Percentiles rank a stretch among this genome's conserved stretches.
phyloP scores from a whole-genome alignment of 805 yeast genomes.

The Candida nitratophila region DNA sequence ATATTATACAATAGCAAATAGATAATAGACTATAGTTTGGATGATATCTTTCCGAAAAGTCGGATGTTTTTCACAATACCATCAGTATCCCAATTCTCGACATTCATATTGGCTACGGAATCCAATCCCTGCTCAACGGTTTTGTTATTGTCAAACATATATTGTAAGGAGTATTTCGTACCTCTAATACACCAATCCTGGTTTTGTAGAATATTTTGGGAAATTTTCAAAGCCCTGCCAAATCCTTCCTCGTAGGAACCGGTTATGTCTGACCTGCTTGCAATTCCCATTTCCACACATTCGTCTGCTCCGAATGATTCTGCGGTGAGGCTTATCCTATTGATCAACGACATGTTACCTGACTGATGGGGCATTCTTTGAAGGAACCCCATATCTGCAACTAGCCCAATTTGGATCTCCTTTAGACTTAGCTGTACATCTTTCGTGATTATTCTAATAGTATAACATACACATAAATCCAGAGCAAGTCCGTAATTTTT shows the following conservation, averaged over 20 bases:
- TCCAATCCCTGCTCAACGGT: conserved; percentile 38
- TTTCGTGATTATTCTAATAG: conserved; percentile 48
- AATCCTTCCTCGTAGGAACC: conserved; percentile 44
- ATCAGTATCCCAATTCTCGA: neutral
- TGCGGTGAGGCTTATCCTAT: conserved; percentile 59
- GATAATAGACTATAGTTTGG: no score
- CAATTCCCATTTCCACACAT: conserved; percentile 50
- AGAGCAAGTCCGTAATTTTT: conserved; percentile 55
- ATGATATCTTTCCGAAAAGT: neutral
- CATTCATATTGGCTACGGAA: conserved; percentile 33
- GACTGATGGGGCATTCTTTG: conserved; percentile 55
- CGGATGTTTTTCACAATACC: neutral
- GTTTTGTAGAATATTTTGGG: conserved; percentile 36
- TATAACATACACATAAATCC: conserved; percentile 54
- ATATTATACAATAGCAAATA: no score
- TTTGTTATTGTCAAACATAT: conserved; percentile 27
- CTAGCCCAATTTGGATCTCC: conserved; percentile 66
- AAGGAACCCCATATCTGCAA: conserved; percentile 74
- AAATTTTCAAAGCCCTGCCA: conserved; percentile 41
- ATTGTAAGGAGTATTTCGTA: conserved; percentile 48
- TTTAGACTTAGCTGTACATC: conserved; percentile 52
- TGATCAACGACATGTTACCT: conserved; percentile 49
- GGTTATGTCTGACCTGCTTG: conserved; percentile 33
- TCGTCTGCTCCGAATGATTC: conserved; percentile 45
- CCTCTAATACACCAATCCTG: conserved; percentile 59